Conservation (phyloP, 331 rosid species). For the Pyracantha coccinea region DNA sequence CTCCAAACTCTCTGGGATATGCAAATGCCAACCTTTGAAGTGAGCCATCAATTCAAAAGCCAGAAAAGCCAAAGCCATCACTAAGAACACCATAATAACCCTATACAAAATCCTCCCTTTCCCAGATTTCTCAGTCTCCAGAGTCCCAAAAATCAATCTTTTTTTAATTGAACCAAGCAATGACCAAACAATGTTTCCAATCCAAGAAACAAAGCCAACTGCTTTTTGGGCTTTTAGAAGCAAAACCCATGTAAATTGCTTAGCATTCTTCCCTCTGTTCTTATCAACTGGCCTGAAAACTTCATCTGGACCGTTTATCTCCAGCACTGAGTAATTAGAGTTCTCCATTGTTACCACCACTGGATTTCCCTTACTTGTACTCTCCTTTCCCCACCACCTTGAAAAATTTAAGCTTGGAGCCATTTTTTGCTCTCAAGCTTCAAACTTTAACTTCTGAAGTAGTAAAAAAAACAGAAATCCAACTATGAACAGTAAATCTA, state of each 20-base stretch:
- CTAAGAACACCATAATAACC: slow-evolving; percentile 12
- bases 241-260: slow-evolving; percentile 45
- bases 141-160: slow-evolving; percentile 22
- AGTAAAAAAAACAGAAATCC: neutral
- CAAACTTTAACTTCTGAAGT: neutral
- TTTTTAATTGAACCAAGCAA: slow-evolving; percentile 25
- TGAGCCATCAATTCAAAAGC: slow-evolving; percentile 13
- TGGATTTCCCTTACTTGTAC: slow-evolving; percentile 4
- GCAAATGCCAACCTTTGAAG: slow-evolving; percentile 16
- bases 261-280: slow-evolving; percentile 22
- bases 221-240: slow-evolving; percentile 40
- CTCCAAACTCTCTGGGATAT: slow-evolving; percentile 13
- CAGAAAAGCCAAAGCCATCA: slow-evolving; percentile 16
- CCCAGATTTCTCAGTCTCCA: slow-evolving; percentile 11
- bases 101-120: slow-evolving; percentile 10
- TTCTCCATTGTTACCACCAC: slow-evolving; percentile 18
- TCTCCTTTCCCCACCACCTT: slow-evolving; percentile 9
- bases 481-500: neutral
- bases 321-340: slow-evolving; percentile 10
- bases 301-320: slow-evolving; percentile 12
- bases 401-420: slow-evolving; percentile 6
- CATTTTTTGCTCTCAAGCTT: neutral
- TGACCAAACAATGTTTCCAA: slow-evolving; percentile 23
- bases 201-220: slow-evolving; percentile 32
- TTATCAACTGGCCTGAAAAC: slow-evolving; percentile 12